Base-by-base conservation (phyloP, 2,329 filamentous ascomycete species). In the Bipolaris oryzae region DNA sequence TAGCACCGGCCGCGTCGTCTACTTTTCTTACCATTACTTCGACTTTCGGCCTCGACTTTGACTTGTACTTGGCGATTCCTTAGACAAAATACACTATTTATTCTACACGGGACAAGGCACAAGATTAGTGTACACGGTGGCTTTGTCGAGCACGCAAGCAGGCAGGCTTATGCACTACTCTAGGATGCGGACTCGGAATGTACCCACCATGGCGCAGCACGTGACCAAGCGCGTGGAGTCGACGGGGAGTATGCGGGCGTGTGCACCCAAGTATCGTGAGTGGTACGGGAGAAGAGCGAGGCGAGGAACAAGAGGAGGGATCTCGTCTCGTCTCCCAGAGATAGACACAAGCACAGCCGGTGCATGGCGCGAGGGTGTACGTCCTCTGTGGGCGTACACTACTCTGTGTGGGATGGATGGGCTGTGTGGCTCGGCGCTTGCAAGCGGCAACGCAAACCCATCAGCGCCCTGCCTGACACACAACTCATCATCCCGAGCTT, bases 401-500 rank as follows among this genome's bases (percentile, higher is more conserved):
- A n/a, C n/a, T n/a, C n/a, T n/a, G n/a, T n/a, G n/a, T n/a, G n/a
- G n/a, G n/a, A n/a, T n/a, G 48, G 28, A 38, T 50, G 47, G 47
- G 48, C 7, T 28, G 53, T 43, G 55, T 53, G 63, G 53, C 66
- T 67, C 56, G 59, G 66, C 63, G 62, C 55, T 50, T 55, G 55
- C 31, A 47, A 50, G 57, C 62, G 61, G 60, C 53, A 53, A 42
- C 49, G 64, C 58, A 57, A 63, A 48, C 57, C 50, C 58, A 59
- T 61, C 61, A 55, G 54, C 35, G 60, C 56, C 54, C 56, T 62
- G 62, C 57, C 63, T 66, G 67, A 66, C 68, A 68, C 69, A 64
- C 67, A 67, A 66, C 64, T 62, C 66, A 73, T 72, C 72, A 73
- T 72, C 70, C 69, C 71, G 71, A 74, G 72, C 72, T 74, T 74